Evolutionary conservation across 805 yeast genomes (phyloP).

Genomic region (Candida maesae): DNA sequence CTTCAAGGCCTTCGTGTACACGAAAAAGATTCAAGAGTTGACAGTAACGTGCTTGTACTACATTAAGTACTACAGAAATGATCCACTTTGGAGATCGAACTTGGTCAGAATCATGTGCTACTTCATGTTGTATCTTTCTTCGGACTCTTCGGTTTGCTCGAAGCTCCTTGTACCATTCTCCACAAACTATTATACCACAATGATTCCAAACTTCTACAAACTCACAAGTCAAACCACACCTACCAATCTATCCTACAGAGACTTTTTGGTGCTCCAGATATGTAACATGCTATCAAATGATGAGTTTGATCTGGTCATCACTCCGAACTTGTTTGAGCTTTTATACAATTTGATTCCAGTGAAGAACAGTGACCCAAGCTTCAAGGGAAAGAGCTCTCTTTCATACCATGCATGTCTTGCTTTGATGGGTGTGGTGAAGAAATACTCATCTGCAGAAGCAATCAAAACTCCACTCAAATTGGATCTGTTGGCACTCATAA

Average conservation of each 20-base stretch:
- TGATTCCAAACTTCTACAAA: constrained; percentile 52
- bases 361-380: constrained; percentile 31
- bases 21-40: constrained; percentile 49
- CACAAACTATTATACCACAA: constrained; percentile 37
- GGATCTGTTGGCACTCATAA: constrained; percentile 55
- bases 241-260: constrained; percentile 51
- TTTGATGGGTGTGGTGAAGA: constrained; percentile 39
- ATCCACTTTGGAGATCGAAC: constrained; percentile 33
- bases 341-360: constrained; percentile 58
- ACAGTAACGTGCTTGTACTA: constrained; percentile 53
- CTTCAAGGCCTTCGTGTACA: constrained; percentile 44
- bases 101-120: constrained; percentile 49
- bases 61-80: constrained; percentile 44
- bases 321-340: constrained; percentile 53
- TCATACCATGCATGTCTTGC: constrained; percentile 48
- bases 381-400: constrained; percentile 29
- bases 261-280: constrained; percentile 54
- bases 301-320: constrained; percentile 30
- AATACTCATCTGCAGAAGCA: constrained; percentile 26
- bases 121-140: constrained; percentile 47
- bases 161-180: constrained; percentile 45
- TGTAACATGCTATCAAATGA: constrained; percentile 39
- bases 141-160: constrained; percentile 35
- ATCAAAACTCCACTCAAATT: constrained; percentile 37
- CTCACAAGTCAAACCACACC: constrained; percentile 34